These are phyloP conservation scores for Neurospora sp. DNA, from an alignment of 495 filamentous ascomycete genomes.

Conservation along the genomic window DNA sequence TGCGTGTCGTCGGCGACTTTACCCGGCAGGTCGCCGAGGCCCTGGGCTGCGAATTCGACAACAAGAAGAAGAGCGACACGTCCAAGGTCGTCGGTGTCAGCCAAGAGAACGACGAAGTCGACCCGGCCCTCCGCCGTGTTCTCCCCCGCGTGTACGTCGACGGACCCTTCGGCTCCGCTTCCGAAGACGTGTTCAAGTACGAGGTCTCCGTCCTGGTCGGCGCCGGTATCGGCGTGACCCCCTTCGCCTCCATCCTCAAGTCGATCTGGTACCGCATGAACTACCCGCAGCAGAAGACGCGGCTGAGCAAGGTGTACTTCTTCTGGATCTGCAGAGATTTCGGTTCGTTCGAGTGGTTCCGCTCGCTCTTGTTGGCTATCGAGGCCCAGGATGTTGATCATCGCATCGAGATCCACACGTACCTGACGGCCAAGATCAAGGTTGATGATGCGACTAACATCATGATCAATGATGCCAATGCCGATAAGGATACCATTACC, in stretches of 20 bases:
- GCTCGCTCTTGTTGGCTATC: slow-evolving; percentile 66
- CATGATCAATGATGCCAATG: slow-evolving; percentile 76
- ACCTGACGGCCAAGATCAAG: slow-evolving; percentile 70
- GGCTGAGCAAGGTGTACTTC: slow-evolving; percentile 72
- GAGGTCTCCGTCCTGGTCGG: slow-evolving; percentile 60
- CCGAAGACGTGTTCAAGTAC: slow-evolving; percentile 71
- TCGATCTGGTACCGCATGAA: slow-evolving; percentile 84
- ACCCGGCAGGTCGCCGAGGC: slow-evolving; percentile 53
- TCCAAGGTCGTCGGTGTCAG: slow-evolving; percentile 58
- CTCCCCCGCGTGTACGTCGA: slow-evolving; percentile 69
- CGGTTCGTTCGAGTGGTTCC: slow-evolving; percentile 74
- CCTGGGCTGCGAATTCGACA: slow-evolving; percentile 60
- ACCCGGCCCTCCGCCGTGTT: slow-evolving; percentile 58
- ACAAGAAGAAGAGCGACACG: slow-evolving; percentile 39
- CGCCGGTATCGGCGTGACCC: slow-evolving; percentile 64
- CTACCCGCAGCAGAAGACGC: slow-evolving; percentile 63
- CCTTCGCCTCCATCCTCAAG: slow-evolving; percentile 71
- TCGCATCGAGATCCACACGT: slow-evolving; percentile 69
- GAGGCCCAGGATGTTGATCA: slow-evolving; percentile 74
- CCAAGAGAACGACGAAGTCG: slow-evolving; percentile 46
- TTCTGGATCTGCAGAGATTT: slow-evolving; percentile 80
- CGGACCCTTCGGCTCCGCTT: slow-evolving; percentile 69
- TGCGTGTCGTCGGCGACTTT: slow-evolving; percentile 63
- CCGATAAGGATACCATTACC: slow-evolving; percentile 67
- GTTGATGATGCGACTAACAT: slow-evolving; percentile 70